Evolutionary conservation across 192 early-diverging fungal species (phyloP).

Genomic region (Spinellus fusiger): DNA sequence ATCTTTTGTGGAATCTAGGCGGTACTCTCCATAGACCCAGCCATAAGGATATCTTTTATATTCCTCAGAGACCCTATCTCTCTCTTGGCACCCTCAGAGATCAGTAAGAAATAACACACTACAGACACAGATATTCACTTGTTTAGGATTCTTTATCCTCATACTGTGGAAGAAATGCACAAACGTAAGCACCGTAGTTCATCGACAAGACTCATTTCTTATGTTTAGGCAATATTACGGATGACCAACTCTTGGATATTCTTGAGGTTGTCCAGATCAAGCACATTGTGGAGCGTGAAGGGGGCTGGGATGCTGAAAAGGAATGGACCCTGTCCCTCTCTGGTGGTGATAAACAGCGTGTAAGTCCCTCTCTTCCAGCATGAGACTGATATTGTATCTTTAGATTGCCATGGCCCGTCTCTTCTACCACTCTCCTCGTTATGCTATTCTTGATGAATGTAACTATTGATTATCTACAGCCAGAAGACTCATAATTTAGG

Average conservation of each 20-base stretch:
- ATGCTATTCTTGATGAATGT: conserved; percentile 96
- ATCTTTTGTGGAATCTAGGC: conserved; percentile 28
- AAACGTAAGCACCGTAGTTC: conserved; percentile 22
- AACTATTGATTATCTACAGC: conserved; percentile 30
- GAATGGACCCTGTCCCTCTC: conserved; percentile 91
- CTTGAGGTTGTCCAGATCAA: conserved; percentile 79
- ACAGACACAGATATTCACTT: not conserved
- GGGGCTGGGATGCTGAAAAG: conserved; percentile 83
- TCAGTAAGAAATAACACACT: conserved; percentile 52
- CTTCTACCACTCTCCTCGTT: conserved; percentile 94
- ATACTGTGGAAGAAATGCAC: conserved; percentile 76
- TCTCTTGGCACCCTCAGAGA: conserved; percentile 91
- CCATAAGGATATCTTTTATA: conserved; percentile 91
- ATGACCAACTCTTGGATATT: conserved; percentile 72
- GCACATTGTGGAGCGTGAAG: conserved; percentile 82
- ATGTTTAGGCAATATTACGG: conserved; percentile 53
- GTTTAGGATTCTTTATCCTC: conserved; percentile 87
- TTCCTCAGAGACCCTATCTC: conserved; percentile 97
- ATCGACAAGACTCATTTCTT: not conserved
- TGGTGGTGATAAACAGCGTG: conserved; percentile 92
- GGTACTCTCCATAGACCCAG: conserved; percentile 69
- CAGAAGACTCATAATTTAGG: conserved; percentile 3
- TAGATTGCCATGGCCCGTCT: conserved; percentile 92
- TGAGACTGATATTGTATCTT: not conserved
- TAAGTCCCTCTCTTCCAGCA: conserved; percentile 16